Conservation (phyloP, 306 rosid genomes). For the Amphicarpaea edgeworthii region DNA sequence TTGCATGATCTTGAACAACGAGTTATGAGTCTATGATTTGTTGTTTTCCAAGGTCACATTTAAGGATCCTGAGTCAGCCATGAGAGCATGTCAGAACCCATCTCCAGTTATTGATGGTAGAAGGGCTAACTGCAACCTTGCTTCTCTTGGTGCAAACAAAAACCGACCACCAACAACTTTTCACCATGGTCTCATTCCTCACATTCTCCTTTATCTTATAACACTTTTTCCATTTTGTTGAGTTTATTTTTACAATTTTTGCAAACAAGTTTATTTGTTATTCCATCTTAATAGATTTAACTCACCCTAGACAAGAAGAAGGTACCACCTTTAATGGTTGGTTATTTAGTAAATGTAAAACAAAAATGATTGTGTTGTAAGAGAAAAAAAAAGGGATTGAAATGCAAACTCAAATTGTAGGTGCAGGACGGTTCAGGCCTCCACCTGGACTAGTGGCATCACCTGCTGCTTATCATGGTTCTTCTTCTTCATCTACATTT, state of each 20-base stretch:
- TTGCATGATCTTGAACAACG: constrained; percentile 41
- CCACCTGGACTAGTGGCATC: constrained; percentile 67
- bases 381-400: constrained; percentile 5
- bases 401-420: constrained; percentile 41
- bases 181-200: constrained; percentile 70
- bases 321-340: constrained; percentile 31
- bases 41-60: constrained; percentile 73
- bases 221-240: background rate
- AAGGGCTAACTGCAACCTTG: constrained; percentile 95
- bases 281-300: background rate
- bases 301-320: constrained; percentile 12
- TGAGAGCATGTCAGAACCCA: constrained; percentile 93
- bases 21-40: constrained; percentile 27
- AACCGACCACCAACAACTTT: constrained; percentile 63
- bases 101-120: constrained; percentile 97
- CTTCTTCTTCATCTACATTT: constrained; percentile 75
- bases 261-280: background rate
- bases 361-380: constrained; percentile 12
- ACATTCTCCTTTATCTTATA: background rate
- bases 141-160: constrained; percentile 92
- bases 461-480: constrained; percentile 71
- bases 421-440: constrained; percentile 73
- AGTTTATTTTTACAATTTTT: background rate
- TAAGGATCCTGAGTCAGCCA: constrained; percentile 92
- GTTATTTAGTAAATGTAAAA: constrained; percentile 37